Conservation (phyloP, 208 protist genomes). For the Naegleria gruberi region DNA sequence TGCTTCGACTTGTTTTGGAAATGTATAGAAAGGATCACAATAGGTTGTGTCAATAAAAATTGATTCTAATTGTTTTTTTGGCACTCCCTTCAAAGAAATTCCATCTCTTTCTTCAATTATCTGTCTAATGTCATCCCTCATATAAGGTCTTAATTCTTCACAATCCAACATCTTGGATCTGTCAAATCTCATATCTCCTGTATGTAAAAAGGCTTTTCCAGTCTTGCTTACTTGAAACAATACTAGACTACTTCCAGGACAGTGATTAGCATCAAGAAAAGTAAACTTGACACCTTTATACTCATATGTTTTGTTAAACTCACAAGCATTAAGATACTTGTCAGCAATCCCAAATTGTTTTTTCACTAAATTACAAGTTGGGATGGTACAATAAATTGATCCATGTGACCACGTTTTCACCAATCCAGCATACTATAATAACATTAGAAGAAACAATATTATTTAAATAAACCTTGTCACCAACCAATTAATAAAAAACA, state of each 20-base stretch:
- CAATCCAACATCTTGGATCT: not conserved
- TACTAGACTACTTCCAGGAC: conserved; percentile 43
- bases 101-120: not conserved
- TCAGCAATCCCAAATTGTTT: not conserved
- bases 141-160: not conserved
- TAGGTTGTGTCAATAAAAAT: conserved; percentile 46
- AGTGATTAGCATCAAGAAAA: conserved; percentile 46
- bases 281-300: not conserved
- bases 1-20: conserved; percentile 28
- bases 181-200: conserved; percentile 41
- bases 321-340: not conserved
- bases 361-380: not conserved
- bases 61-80: conserved; percentile 19
- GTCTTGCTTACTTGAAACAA: conserved; percentile 36
- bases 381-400: not conserved
- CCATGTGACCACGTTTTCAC: not conserved
- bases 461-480: not conserved
- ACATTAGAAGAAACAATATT: not conserved
- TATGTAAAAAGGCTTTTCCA: conserved; percentile 38
- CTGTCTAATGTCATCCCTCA: not conserved
- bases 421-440: conserved; percentile 3
- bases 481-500: too few relatives aligned
- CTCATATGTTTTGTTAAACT: not conserved
- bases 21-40: conserved; percentile 32
- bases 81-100: not conserved